These are phyloP conservation scores for Aspergillus sp. DNA, from an alignment of 2,329 filamentous ascomycete genomes.

Conservation along the genomic window DNA sequence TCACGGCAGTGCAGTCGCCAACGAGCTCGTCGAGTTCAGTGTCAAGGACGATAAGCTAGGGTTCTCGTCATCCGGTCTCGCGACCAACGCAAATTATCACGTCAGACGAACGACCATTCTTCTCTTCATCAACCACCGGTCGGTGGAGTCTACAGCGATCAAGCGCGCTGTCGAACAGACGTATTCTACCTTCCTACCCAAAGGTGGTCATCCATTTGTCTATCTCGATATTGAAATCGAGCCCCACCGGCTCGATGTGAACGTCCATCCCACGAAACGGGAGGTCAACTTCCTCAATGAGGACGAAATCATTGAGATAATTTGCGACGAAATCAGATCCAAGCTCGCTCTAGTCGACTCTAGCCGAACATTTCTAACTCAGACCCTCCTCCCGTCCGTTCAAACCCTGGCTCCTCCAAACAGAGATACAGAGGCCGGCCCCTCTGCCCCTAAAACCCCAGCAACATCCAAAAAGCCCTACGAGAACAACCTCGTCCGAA, in stretches of 20 bases:
- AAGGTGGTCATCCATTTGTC: conserved; percentile 90
- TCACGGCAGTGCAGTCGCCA: conserved; percentile 80
- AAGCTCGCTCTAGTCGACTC: conserved; percentile 87
- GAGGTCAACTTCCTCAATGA: conserved; percentile 98
- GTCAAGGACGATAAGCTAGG: conserved; percentile 77
- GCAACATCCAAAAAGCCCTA: conserved; percentile 61
- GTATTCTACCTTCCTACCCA: conserved; percentile 85
- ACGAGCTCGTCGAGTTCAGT: conserved; percentile 80
- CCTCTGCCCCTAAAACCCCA: conserved; percentile 42
- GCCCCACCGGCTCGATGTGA: conserved; percentile 90
- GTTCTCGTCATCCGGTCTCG: conserved; percentile 79
- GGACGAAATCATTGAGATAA: conserved; percentile 87
- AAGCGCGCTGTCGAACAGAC: conserved; percentile 91
- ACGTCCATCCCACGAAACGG: conserved; percentile 94
- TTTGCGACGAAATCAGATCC: conserved; percentile 78
- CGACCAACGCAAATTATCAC: conserved; percentile 93
- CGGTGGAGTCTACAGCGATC: conserved; percentile 85
- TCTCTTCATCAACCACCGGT: conserved; percentile 94
- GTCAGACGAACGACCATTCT: conserved; percentile 86
- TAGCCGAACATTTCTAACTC: conserved; percentile 91
- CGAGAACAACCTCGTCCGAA: conserved; percentile 88
- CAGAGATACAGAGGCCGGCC: conserved; percentile 36
- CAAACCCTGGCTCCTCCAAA: conserved; percentile 50
- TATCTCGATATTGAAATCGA: conserved; percentile 94
- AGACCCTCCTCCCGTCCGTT: conserved; percentile 78